Evolutionary conservation across 495 filamentous ascomycete species (phyloP).

Genomic region (Tetracladium setigerum): DNA sequence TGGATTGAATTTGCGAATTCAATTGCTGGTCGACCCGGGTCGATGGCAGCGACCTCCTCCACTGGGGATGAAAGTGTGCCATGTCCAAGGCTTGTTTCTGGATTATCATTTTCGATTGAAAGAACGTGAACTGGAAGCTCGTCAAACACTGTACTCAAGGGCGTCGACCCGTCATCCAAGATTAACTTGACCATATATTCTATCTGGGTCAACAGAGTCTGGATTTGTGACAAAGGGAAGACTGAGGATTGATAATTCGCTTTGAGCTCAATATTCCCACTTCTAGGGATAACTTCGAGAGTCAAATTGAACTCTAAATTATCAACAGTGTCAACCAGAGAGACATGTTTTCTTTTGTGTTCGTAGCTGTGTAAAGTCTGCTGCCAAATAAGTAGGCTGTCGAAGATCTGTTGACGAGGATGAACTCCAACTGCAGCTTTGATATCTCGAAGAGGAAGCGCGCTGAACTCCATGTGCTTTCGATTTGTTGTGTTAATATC

Average conservation of each 20-base stretch:
- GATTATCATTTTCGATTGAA: constrained; percentile 46
- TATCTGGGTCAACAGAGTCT: constrained; percentile 50
- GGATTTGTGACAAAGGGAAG: constrained; percentile 39
- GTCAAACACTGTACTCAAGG: constrained; percentile 19
- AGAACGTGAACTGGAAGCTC: constrained; percentile 33
- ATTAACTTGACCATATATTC: constrained; percentile 41
- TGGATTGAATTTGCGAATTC: constrained; percentile 45
- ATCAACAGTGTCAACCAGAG: constrained; percentile 48
- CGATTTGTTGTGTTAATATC: constrained; percentile 53
- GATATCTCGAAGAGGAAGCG: constrained; percentile 57
- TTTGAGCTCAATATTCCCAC: constrained; percentile 31
- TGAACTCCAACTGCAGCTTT: constrained; percentile 45
- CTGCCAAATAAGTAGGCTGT: constrained; percentile 72
- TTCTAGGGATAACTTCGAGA: constrained; percentile 58
- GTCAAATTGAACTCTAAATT: constrained; percentile 65
- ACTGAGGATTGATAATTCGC: constrained; percentile 44
- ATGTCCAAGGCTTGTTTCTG: constrained; percentile 16
- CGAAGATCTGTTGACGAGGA: constrained; percentile 47
- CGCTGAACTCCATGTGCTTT: constrained; percentile 48
- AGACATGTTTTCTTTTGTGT: constrained; percentile 26
- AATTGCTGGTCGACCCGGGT: constrained; percentile 48
- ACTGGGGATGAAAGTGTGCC: constrained; percentile 41
- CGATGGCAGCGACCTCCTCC: constrained; percentile 38
- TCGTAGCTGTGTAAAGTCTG: constrained; percentile 46
- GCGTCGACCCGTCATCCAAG: constrained; percentile 27